Evolutionary conservation across 2,329 filamentous ascomycete genomes (phyloP).

Genomic region (Trichoderma aggressivum): DNA sequence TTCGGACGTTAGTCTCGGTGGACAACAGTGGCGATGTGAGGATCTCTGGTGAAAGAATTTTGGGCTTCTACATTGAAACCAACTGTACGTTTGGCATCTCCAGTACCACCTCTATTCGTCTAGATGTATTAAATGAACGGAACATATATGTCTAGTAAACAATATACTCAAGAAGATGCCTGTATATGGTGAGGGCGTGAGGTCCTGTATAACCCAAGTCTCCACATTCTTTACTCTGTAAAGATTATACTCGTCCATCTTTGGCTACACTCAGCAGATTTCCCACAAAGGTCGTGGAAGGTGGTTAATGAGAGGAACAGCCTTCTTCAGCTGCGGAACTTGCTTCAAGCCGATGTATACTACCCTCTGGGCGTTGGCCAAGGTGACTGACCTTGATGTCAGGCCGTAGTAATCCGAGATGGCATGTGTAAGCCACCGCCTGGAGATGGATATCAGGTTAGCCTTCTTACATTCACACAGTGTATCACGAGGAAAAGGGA

Average conservation of each 20-base stretch:
- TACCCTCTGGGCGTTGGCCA: constrained; percentile 68
- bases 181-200: background rate
- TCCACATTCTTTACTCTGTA: background rate
- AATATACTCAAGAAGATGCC: background rate
- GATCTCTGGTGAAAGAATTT: background rate
- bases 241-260: background rate
- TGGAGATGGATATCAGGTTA: constrained; percentile 31
- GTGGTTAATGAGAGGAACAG: constrained; percentile 29
- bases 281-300: constrained; percentile 64
- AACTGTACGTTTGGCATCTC: background rate
- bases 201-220: background rate
- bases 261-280: constrained; percentile 42
- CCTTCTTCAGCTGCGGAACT: constrained; percentile 27
- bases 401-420: constrained; percentile 92
- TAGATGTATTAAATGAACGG: background rate
- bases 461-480: background rate
- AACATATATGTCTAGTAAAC: background rate
- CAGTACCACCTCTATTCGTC: background rate
- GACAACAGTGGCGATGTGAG: background rate
- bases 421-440: constrained; percentile 88
- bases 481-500: background rate
- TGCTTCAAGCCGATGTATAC: constrained; percentile 77
- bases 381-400: constrained; percentile 74
- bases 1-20: background rate
- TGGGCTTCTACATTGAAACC: background rate